Base-by-base conservation (phyloP, 306 rosid species). In the Lotus japonicus region DNA sequence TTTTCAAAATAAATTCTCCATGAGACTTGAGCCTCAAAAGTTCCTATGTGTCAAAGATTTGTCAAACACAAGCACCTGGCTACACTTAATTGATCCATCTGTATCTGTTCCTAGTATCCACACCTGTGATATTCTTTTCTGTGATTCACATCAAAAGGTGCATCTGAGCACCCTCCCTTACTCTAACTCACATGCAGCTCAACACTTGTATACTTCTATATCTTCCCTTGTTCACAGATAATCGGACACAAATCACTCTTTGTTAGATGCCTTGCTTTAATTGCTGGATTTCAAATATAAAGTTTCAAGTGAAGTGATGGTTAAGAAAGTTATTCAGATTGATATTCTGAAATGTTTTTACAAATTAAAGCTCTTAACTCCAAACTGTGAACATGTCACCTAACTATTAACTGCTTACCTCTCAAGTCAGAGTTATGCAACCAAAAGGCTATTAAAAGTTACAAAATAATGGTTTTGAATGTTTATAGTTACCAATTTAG, bases 141-240 rank as follows among this genome's bases (percentile, higher is more conserved):
- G 42, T 39, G 64, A 64, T 44, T 71, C 73, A 38, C 73, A 16
- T 13, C 11, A 16, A 46, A 46, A 63, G 12, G 39, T 70, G 46
- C 18, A 16, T 48, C 51, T 56, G 21, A 16, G 9, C 9, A 48
- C 33, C 57, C 60, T 69, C 23, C 44, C 54, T 36, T 39, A 61
- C 72, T 70, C 80, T 54, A 77, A 54, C 72, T 46, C 50, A 44
- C 72, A 73, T 64, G 78, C 66, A 73, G 17, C 11, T 64, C 66
- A 73, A 56, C 72, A 53, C 65, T 35, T 73, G 65, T 59, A 50
- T 39, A 11, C 49, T 52, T 49, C 36, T 4, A 26, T 62, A 53
- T 9, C 57, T 54, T 62, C 13, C 66, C 58, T 36, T 70, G 42
- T 64, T 48, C 49, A 4, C 50, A 38, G 12, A 64, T 49, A 43